Conservation (phyloP, 805 yeast genomes). For the Priceomyces fermenticarens region DNA sequence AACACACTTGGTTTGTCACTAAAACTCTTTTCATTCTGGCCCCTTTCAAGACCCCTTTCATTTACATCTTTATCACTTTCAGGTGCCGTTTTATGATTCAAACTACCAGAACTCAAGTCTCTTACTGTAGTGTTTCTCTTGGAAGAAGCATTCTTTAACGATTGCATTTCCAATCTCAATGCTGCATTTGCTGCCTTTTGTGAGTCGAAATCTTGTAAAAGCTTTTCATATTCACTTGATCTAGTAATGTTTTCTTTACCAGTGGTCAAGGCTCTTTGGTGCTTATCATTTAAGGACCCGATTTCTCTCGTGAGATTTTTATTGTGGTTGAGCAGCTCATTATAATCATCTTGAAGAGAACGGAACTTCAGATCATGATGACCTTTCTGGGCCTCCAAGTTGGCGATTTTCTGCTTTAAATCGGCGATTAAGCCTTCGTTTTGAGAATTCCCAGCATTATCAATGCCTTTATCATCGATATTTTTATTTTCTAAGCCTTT, state of each 20-base stretch:
- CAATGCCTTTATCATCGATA: not conserved
- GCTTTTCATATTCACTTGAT: slow-evolving; percentile 4
- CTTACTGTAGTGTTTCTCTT: slow-evolving; percentile 3
- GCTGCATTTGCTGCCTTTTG: slow-evolving; percentile 30
- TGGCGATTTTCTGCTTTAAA: slow-evolving; percentile 14
- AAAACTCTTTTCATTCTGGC: too few species aligned
- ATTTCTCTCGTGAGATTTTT: slow-evolving; percentile 17
- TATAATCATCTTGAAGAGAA: slow-evolving; percentile 21
- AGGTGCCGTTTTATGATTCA: too few species aligned
- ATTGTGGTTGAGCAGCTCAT: slow-evolving; percentile 17
- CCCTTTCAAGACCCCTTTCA: too few species aligned
- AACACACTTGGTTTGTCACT: not conserved
- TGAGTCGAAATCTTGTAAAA: slow-evolving; percentile 22
- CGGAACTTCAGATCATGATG: slow-evolving; percentile 14
- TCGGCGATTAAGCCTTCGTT: slow-evolving; percentile 45
- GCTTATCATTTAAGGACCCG: slow-evolving; percentile 16
- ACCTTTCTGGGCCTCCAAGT: slow-evolving; percentile 13
- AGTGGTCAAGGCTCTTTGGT: slow-evolving; percentile 4
- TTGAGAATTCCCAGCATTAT: slow-evolving; percentile 19
- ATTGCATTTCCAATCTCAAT: slow-evolving; percentile 36
- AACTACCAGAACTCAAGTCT: slow-evolving; percentile 3
- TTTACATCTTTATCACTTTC: too few species aligned
- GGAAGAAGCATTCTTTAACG: slow-evolving; percentile 24
- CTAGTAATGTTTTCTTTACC: not conserved
- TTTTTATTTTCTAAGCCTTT: not conserved